A percentile compares a stretch with the other conserved stretches of the same genome.
These are phyloP conservation scores for Triadica sebifera DNA, from an alignment of 345 rosid genomes.

Conservation along the genomic window DNA sequence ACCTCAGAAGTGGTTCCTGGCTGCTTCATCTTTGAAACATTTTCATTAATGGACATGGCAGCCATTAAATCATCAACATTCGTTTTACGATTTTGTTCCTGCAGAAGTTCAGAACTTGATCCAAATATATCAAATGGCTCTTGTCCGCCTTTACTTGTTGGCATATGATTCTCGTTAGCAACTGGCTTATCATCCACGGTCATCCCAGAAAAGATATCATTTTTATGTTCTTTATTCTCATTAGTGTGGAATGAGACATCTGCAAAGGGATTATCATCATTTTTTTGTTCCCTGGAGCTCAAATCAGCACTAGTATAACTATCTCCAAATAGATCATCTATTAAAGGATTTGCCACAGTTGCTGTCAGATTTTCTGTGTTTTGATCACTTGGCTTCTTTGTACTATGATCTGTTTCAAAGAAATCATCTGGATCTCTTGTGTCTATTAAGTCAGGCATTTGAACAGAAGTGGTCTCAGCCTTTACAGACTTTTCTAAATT, in stretches of 20 bases:
- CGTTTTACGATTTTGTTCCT: slow-evolving; percentile 38
- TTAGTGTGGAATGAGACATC: slow-evolving; percentile 71
- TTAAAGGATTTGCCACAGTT: slow-evolving; percentile 39
- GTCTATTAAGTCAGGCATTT: slow-evolving; percentile 77
- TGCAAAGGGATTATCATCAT: slow-evolving; percentile 76
- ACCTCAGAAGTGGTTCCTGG: slow-evolving; percentile 39
- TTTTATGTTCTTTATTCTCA: slow-evolving; percentile 22
- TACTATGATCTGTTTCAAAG: slow-evolving; percentile 43
- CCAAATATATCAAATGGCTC: slow-evolving; percentile 71
- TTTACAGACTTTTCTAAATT: slow-evolving; percentile 48
- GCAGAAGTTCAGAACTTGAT: slow-evolving; percentile 33
- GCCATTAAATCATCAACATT: slow-evolving; percentile 63
- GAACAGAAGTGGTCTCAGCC: slow-evolving; percentile 40
- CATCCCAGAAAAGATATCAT: slow-evolving; percentile 85
- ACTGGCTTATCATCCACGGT: slow-evolving; percentile 50
- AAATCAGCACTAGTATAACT: slow-evolving; percentile 35
- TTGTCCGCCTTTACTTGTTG: slow-evolving; percentile 27
- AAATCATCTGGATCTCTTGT: slow-evolving; percentile 58
- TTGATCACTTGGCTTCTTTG: slow-evolving; percentile 38
- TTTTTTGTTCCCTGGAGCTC: slow-evolving; percentile 40
- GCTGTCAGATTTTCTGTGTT: slow-evolving; percentile 32
- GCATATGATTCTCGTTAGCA: slow-evolving; percentile 36
- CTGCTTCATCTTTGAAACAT: slow-evolving; percentile 36
- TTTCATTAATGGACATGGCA: slow-evolving; percentile 57
- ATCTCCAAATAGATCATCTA: slow-evolving; percentile 81